Percentiles rank a stretch among this genome's conserved stretches.
Conservation (phyloP, 2,329 filamentous ascomycete genomes). For the Albophoma yamanashiensis region DNA sequence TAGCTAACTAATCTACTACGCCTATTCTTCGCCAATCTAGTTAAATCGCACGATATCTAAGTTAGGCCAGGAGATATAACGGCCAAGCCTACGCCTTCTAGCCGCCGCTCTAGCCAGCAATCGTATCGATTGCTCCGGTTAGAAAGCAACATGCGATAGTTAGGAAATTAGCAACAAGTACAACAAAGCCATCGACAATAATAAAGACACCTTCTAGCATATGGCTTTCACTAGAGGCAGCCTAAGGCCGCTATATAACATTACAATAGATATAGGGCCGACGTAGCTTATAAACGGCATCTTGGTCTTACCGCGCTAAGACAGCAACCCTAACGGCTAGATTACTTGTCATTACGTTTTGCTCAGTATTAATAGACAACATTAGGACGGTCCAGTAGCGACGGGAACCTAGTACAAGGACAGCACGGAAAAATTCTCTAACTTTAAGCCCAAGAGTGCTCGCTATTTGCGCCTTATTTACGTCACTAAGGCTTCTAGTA, state of each 20-base stretch:
- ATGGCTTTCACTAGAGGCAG: conserved; percentile 4
- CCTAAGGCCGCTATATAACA: conserved; percentile 13
- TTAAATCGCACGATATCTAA: not conserved
- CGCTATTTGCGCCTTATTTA: conserved; percentile 19
- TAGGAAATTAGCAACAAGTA: conserved; percentile 15
- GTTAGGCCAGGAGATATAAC: not conserved
- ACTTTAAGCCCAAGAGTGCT: conserved; percentile 17
- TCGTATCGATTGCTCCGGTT: conserved; percentile 6
- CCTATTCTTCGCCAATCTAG: not conserved
- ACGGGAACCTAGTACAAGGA: conserved; percentile 19
- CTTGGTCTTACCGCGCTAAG: conserved; percentile 17
- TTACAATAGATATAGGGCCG: conserved; percentile 18
- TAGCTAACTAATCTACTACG: not conserved
- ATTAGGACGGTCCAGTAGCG: conserved; percentile 14
- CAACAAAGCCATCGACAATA: conserved; percentile 15
- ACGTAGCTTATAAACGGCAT: conserved; percentile 16
- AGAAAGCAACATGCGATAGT: conserved; percentile 18
- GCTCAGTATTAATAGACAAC: conserved; percentile 15
- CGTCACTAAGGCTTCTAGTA: conserved; percentile 16
- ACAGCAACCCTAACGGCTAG: conserved; percentile 13
- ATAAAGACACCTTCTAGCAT: conserved; percentile 19
- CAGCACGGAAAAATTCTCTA: conserved; percentile 17
- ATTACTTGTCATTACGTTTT: conserved; percentile 16
- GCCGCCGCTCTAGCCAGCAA: not conserved
- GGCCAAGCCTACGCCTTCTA: not conserved